These are phyloP conservation scores for Epichloe sibirici DNA, from an alignment of 2,329 filamentous ascomycete genomes.

Conservation along the genomic window DNA sequence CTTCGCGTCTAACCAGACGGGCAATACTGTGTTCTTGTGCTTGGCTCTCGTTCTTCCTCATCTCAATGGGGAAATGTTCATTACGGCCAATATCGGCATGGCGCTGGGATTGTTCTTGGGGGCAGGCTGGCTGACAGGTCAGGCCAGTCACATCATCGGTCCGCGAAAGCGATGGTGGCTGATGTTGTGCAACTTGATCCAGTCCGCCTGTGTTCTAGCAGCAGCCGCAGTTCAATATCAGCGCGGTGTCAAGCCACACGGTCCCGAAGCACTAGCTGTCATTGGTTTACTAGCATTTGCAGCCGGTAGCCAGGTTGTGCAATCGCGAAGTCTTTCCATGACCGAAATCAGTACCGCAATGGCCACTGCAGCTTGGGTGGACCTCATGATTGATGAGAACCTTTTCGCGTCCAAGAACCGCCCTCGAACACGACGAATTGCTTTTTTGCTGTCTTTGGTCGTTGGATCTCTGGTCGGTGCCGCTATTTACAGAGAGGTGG, in stretches of 20 bases:
- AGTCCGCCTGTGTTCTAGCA: slow-evolving; percentile 40
- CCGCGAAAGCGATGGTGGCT: slow-evolving; percentile 41
- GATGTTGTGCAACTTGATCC: slow-evolving; percentile 39
- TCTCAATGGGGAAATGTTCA: slow-evolving; percentile 35
- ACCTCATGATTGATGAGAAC: slow-evolving; percentile 42
- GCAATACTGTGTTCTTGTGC: slow-evolving; percentile 49
- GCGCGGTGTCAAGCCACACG: slow-evolving; percentile 23
- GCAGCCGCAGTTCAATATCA: slow-evolving; percentile 37
- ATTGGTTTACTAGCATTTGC: slow-evolving; percentile 42
- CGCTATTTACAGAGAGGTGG: slow-evolving; percentile 24
- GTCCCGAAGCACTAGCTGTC: slow-evolving; percentile 28
- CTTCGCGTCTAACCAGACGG: slow-evolving; percentile 53
- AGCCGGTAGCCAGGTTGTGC: slow-evolving; percentile 46
- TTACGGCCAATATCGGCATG: slow-evolving; percentile 40
- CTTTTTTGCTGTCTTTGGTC: slow-evolving; percentile 36
- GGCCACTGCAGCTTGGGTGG: slow-evolving; percentile 51
- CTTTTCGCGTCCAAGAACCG: slow-evolving; percentile 35
- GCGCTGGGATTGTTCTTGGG: slow-evolving; percentile 44
- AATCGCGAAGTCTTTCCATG: slow-evolving; percentile 40
- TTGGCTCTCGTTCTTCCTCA: slow-evolving; percentile 37
- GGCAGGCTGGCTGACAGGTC: slow-evolving; percentile 43
- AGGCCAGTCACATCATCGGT: slow-evolving; percentile 40
- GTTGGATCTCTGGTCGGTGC: slow-evolving; percentile 40
- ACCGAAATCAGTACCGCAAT: slow-evolving; percentile 53
- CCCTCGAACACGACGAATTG: slow-evolving; percentile 34